Evolutionary conservation across 1,284 basidiomycete genomes (phyloP), one percentile per base, ranked within the genome.

Genomic region (Vanrija pseudolonga): DNA sequence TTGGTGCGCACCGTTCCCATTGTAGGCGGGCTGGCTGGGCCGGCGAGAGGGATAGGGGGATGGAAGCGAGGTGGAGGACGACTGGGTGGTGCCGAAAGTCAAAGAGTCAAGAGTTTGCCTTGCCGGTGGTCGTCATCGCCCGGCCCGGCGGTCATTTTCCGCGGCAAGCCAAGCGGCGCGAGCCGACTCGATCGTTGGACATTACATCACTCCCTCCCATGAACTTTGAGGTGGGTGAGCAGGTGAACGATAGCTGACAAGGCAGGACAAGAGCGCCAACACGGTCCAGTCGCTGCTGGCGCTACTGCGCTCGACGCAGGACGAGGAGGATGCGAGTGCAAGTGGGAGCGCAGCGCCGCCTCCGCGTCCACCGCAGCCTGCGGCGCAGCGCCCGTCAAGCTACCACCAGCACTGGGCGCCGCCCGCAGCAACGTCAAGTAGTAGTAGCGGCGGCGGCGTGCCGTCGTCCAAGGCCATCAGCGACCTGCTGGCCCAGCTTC

Each of bases 261-360:
- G 11, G 28, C 42, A 63, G 56, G 64, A 67, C 56, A 55, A 55
- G 15, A 60, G 60, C 49, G 50, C 47, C 26, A 59, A 50, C 28
- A 58, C 47, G 20, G 66, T 73, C 45, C 54, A 68, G 47, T 68
- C 65, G 17, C 62, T 73, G 2, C 61, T 73, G 6, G 69, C 69
- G 14, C 58, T 72, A 18, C 63, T 73, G 19, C 62, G 68, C 36
- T 53, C 61, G 22, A 61, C 69, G 15, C 69, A 71, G 60, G 67
- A 67, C 51, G 57, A 44, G 15, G 51, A 20, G 36, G 43, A 26
- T 7, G 37, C 24, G 6, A 18, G 6, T 4, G 43, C 18, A 7
- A 20, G 20, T 18, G 40, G 11, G 2, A 24, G n/a, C 6, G 19
- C 42, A 20, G 17, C 45, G 23, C 23, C 52, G 23, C 42, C 32